A percentile compares a stretch with the other conserved stretches of the same genome.
Evolutionary conservation across 2,329 filamentous ascomycete species (phyloP).

Genomic region (Exophiala phaeomuriformis): DNA sequence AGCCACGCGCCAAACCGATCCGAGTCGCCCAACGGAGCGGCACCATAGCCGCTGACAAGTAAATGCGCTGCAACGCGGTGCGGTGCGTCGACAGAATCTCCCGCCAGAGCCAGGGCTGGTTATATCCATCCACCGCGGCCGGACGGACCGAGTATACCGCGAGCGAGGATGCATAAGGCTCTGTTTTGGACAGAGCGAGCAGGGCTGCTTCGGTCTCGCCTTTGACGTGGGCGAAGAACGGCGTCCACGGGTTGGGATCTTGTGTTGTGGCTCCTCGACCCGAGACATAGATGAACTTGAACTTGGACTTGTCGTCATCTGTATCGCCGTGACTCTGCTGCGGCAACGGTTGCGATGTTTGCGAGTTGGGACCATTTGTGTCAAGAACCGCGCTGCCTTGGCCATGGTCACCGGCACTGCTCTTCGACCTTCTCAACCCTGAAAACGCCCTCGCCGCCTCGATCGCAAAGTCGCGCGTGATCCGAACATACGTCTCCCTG

Average conservation of each 20-base stretch:
- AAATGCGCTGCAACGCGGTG: slow-evolving; percentile 28
- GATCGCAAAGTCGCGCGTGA: slow-evolving; percentile 61
- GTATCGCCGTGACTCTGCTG: not conserved
- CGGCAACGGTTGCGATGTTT: not conserved
- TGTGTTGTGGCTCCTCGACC: slow-evolving; percentile 50
- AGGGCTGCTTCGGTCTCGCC: slow-evolving; percentile 58
- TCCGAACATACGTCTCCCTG: slow-evolving; percentile 60
- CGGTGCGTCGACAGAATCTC: slow-evolving; percentile 26
- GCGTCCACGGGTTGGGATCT: slow-evolving; percentile 49
- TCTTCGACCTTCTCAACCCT: slow-evolving; percentile 33
- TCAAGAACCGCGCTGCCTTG: not conserved
- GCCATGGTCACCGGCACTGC: not conserved
- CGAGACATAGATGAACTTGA: slow-evolving; percentile 45
- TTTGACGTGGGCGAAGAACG: slow-evolving; percentile 58
- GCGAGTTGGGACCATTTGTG: not conserved
- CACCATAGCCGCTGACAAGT: slow-evolving; percentile 24
- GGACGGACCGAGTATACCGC: slow-evolving; percentile 54
- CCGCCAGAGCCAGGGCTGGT: slow-evolving; percentile 37
- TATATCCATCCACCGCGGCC: slow-evolving; percentile 48
- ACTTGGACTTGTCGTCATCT: slow-evolving; percentile 2
- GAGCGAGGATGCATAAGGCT: slow-evolving; percentile 41
- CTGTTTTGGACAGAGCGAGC: slow-evolving; percentile 43
- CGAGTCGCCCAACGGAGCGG: slow-evolving; percentile 6
- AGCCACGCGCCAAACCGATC: not conserved
- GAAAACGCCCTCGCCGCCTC: slow-evolving; percentile 57